These are phyloP conservation scores for Aspergillus sojae DNA, from an alignment of 2,329 filamentous ascomycete genomes.

Conservation along the genomic window DNA sequence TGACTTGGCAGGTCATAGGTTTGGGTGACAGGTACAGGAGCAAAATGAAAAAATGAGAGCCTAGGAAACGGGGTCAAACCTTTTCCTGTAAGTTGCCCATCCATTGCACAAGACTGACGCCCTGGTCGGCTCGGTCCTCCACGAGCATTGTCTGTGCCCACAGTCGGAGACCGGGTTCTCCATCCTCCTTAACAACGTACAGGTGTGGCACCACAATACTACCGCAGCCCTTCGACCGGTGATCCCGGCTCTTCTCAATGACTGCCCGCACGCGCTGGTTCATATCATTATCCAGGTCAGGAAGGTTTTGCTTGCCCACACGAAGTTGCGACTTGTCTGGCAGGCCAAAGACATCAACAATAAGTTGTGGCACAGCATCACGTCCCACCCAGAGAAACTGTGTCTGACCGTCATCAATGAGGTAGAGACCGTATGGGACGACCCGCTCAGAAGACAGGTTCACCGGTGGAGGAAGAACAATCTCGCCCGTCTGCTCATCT, in stretches of 20 bases:
- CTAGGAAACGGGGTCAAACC: conserved; percentile 58
- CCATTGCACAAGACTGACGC: conserved; percentile 90
- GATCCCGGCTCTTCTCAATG: conserved; percentile 87
- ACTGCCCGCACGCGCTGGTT: conserved; percentile 91
- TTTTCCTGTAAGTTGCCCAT: conserved; percentile 91
- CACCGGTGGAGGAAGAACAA: conserved; percentile 77
- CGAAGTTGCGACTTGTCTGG: conserved; percentile 81
- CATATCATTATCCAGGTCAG: conserved; percentile 92
- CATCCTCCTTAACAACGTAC: conserved; percentile 92
- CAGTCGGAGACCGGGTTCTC: conserved; percentile 89
- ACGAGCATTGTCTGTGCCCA: conserved; percentile 97
- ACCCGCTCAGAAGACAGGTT: conserved; percentile 89
- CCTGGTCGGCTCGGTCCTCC: conserved; percentile 92
- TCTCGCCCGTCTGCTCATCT: conserved; percentile 83
- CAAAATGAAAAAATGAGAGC: conserved; percentile 11
- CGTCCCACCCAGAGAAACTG: conserved; percentile 97
- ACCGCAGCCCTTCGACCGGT: conserved; percentile 82
- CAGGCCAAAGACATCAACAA: conserved; percentile 87
- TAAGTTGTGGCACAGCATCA: conserved; percentile 85
- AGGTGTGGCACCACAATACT: conserved; percentile 91
- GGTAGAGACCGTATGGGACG: conserved; percentile 86
- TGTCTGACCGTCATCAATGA: conserved; percentile 95
- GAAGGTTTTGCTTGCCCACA: conserved; percentile 85
- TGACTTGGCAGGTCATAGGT: conserved; percentile 16
- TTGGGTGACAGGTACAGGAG: conserved; percentile 13